Base-by-base conservation (phyloP, 1,139 yeast species). In the Kluyveromyces marxianus region DNA sequence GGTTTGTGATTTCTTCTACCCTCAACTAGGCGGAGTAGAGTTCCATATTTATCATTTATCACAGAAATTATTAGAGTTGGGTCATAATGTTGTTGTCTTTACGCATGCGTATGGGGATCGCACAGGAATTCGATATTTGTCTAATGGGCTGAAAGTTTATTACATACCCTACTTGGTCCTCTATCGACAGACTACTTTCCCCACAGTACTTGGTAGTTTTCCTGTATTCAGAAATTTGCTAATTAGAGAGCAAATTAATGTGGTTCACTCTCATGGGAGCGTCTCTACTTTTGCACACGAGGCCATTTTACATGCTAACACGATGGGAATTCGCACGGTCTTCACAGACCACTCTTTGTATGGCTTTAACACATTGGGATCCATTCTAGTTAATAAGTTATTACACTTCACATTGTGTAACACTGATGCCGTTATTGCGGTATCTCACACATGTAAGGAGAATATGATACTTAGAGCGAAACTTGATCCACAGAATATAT, bases 21-120 rank as follows among this genome's bases (percentile, higher is more conserved):
- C 99, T 24, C 98, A 94, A 63, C 84, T 97, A 0, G 99, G 99
- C 2, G 99, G 99, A 6, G 94, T 94, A 3, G 99, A 94, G 64
- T 80, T 92, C 51, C 98, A 94, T 62, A 88, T 92, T 26, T 89
- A 87, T 65, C 97, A 92, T 63, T 60, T 83, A 25, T 76, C 71
- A 0, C 95, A 88, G 65, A 81, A 84, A 59, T 76, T 92, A 49
- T 84, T 89, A 24, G 80, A 79, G 31, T 68, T 83, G 43, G 98
- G 97, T 4, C 98, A 94, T 62, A 81, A 89, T 3, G 98, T 94
- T n/a, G 70, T 90, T 3, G 79, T 94, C 35, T 76, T 92, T 35
- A 89, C 97, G 7, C 98, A 92, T 65, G 82, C 89, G 35, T 90
- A 94, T 58, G 88, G 85, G 1, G 76, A 83, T 48, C 69, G 99